Evolutionary conservation across 345 rosid genomes (phyloP).

Genomic region (Pelargonium nanum): DNA sequence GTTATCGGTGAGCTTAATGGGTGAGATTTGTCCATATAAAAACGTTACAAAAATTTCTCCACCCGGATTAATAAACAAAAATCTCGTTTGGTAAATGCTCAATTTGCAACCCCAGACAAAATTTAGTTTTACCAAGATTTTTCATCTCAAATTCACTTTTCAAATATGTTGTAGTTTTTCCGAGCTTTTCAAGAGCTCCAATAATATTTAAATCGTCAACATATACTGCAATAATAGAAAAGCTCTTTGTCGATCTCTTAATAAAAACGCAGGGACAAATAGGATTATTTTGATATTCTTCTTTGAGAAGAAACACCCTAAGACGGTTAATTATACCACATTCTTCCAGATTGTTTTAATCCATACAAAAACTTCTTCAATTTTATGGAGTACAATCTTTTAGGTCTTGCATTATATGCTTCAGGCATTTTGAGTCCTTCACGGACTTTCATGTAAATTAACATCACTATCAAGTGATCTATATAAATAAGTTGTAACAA

Average conservation of each 20-base stretch:
- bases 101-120: not conserved
- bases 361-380: not conserved
- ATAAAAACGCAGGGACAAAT: not conserved
- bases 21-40: not conserved
- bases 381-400: not conserved
- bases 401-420: not conserved
- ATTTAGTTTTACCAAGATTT: not conserved
- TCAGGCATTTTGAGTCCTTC: not conserved
- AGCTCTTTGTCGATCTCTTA: not conserved
- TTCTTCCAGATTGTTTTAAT: not conserved
- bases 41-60: not conserved
- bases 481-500: not conserved
- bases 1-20: not conserved
- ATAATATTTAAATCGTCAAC: constrained; percentile 2
- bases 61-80: not conserved
- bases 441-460: not conserved
- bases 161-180: not conserved
- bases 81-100: not conserved
- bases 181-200: not conserved
- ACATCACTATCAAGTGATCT: not conserved
- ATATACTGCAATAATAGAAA: not conserved
- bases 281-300: constrained; percentile 1
- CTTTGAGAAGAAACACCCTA: not conserved
- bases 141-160: not conserved
- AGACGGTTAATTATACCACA: constrained; percentile 1